phyloP scores from a whole-genome alignment of 345 rosid species.

The Gossypium stocksii region DNA sequence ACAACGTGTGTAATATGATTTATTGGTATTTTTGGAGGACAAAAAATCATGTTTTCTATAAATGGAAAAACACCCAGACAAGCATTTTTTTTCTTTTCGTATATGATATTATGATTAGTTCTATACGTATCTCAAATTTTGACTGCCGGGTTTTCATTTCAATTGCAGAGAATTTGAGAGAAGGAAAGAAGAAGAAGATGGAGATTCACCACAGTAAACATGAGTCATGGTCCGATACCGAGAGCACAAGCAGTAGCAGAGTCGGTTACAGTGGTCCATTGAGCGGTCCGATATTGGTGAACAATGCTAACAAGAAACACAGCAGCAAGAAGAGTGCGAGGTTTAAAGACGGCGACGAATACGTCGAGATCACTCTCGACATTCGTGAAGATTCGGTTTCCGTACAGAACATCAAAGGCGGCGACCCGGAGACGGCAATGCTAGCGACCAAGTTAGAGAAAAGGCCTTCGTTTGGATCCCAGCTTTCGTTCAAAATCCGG shows the following conservation, averaged over 20 bases:
- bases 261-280: constrained; percentile 41
- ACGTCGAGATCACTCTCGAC: constrained; percentile 58
- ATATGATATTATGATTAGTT: neutral
- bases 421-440: constrained; percentile 35
- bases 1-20: neutral
- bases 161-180: neutral
- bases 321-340: constrained; percentile 44
- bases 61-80: neutral
- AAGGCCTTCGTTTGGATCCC: constrained; percentile 38
- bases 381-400: constrained; percentile 45
- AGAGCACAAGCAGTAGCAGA: constrained; percentile 29
- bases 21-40: neutral
- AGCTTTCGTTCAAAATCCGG: constrained; percentile 29
- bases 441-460: constrained; percentile 39
- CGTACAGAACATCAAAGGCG: constrained; percentile 44
- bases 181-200: constrained; percentile 17
- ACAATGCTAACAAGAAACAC: constrained; percentile 13
- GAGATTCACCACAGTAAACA: constrained; percentile 36
- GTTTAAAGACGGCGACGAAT: constrained; percentile 26
- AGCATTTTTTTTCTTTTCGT: neutral
- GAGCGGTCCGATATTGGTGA: constrained; percentile 35
- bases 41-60: neutral
- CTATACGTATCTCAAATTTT: neutral
- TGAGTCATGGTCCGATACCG: constrained; percentile 40
- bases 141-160: neutral